Base-by-base conservation (phyloP, 2,329 filamentous ascomycete genomes). In the Tolypocladium guangdongense region DNA sequence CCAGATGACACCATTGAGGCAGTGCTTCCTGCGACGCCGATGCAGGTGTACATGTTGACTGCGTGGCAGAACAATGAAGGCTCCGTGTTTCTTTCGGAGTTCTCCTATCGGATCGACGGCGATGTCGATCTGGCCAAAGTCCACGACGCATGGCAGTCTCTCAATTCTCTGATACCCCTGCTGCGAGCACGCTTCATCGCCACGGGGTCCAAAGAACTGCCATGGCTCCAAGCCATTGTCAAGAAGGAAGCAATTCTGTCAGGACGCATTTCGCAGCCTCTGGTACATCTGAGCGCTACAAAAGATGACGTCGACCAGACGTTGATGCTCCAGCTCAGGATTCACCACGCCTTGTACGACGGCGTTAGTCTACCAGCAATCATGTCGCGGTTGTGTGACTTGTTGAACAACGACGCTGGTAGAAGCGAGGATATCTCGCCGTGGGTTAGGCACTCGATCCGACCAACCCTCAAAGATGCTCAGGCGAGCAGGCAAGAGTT, bases 271-370 rank as follows among this genome's bases (percentile, higher is more conserved):
- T n/a, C 22, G 20, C 43, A 55, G 32, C 67, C 63, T 0, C 58
- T 69, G 45, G 57, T 64, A 2, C 54, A 58, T 5, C 49, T 72
- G 3, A 39, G 49, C 0, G 55, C 64, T 0, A 41, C 50, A 11
- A 51, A 52, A 3, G 45, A 56, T 11, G 32, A 33, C 27, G 54
- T 58, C 4, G 53, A 57, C 0, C 39, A 57, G 0, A 57, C 59
- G 0, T 55, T 58, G 60, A 41, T 57, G 0, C 52, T 83, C 4
- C 69, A 78, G 2, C 72, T 90, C 6, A 74, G 74, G 30, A 84
- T 96, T 5, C 90, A 96, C 57, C 91, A 97, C 65, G 87, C 88
- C 0, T 74, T 96, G 0, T 97, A 96, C 63, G 92, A 96, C 65
- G 90, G 85, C 7, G 77, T 95, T 55, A 93, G 88, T 60, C 72